Conservation (phyloP, 805 yeast genomes). For the Nakazawaea sp. region DNA sequence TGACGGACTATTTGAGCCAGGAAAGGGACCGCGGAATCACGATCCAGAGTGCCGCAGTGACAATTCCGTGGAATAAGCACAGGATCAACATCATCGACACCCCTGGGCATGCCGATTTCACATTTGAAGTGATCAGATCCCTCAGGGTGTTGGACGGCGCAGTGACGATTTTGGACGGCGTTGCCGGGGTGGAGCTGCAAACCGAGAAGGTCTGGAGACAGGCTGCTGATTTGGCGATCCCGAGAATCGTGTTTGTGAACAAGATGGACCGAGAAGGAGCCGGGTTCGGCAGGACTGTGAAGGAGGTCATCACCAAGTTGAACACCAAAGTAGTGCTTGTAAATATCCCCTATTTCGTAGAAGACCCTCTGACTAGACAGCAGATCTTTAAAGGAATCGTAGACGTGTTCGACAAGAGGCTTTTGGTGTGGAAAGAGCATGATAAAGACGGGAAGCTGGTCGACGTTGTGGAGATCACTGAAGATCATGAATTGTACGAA, state of each 20-base stretch:
- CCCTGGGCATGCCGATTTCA: constrained; percentile 97
- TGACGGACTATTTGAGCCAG: constrained; percentile 85
- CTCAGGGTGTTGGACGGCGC: constrained; percentile 91
- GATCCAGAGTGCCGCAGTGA: constrained; percentile 92
- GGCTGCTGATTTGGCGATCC: constrained; percentile 60
- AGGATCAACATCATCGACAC: constrained; percentile 89
- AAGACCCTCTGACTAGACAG: constrained; percentile 29
- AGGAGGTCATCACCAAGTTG: constrained; percentile 71
- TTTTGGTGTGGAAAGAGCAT: constrained; percentile 43
- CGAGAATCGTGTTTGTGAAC: constrained; percentile 75
- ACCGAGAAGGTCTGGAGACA: constrained; percentile 97
- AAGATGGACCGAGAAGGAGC: constrained; percentile 98
- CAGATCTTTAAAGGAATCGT: constrained; percentile 57
- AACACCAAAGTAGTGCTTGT: constrained; percentile 67
- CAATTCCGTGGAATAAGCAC: constrained; percentile 72
- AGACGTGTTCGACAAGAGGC: constrained; percentile 63
- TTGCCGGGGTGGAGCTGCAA: constrained; percentile 97
- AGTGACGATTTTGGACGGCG: constrained; percentile 87
- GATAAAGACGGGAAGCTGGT: constrained; percentile 43
- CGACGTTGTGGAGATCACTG: constrained; percentile 35
- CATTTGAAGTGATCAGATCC: constrained; percentile 88
- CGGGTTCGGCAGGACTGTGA: constrained; percentile 84
- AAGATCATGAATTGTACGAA: constrained; percentile 27
- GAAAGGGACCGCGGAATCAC: constrained; percentile 94
- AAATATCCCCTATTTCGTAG: constrained; percentile 69